Conservation (phyloP, 1,284 basidiomycete genomes). For the Retiboletus flavoniger region DNA sequence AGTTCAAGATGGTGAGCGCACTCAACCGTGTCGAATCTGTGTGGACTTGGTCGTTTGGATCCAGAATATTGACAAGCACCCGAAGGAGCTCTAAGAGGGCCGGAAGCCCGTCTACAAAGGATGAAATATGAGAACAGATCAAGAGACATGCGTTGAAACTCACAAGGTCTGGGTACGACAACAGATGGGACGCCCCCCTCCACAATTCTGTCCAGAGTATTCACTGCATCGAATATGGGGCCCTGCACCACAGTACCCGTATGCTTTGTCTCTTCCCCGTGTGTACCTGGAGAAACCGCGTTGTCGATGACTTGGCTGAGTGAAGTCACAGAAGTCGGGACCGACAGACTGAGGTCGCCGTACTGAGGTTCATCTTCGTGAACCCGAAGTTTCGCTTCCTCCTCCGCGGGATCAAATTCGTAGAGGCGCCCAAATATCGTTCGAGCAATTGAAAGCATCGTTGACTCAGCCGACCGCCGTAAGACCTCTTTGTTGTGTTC, state of each 20-base stretch:
- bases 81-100: slow-evolving; percentile 92
- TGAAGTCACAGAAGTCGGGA: slow-evolving; percentile 32
- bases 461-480: slow-evolving; percentile 90
- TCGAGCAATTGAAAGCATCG: slow-evolving; percentile 86
- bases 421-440: slow-evolving; percentile 79
- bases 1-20: slow-evolving; percentile 84
- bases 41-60: slow-evolving; percentile 92
- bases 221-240: not conserved
- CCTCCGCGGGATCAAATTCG: slow-evolving; percentile 58
- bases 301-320: slow-evolving; percentile 6
- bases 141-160: slow-evolving; percentile 2
- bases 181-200: slow-evolving; percentile 15
- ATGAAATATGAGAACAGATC: slow-evolving; percentile 6
- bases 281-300: slow-evolving; percentile 6
- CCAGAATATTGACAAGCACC: slow-evolving; percentile 92
- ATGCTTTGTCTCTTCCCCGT: slow-evolving; percentile 4
- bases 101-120: slow-evolving; percentile 75
- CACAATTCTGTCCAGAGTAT: not conserved
- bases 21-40: slow-evolving; percentile 95
- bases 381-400: slow-evolving; percentile 61
- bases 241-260: not conserved
- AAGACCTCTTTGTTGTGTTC: slow-evolving; percentile 66
- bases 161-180: slow-evolving; percentile 25
- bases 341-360: slow-evolving; percentile 60
- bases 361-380: slow-evolving; percentile 51